Evolutionary conservation across 805 yeast genomes (phyloP), one percentile per base, ranked within the genome.

Genomic region (Clavispora fructus): DNA sequence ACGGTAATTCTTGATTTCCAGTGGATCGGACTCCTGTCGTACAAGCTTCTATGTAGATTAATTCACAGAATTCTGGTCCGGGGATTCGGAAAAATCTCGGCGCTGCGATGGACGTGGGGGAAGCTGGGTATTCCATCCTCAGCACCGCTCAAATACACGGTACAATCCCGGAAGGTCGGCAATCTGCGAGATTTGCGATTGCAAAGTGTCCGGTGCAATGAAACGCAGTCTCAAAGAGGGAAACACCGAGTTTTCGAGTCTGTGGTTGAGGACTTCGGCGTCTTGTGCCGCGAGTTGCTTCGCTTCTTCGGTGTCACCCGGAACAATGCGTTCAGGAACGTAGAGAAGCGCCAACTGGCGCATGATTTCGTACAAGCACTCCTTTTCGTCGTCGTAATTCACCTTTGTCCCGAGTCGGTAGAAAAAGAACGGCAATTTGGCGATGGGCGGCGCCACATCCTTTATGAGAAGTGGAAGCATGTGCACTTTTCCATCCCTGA

Each of bases 151-250:
- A 70, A 94, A 94, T 5, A 95, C 95, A 57, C 75, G 79, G 64
- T 94, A 94, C 46, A 94, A 69, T 0, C 96, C 96, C 1, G 98
- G 98, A 28, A 94, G 64, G 60, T 84, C 90, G 0, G 99, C 97
- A 33, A 94, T 80, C 62, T 92, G 96, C 6, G 87, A 77, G 4
- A 90, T 80, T 46, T 80, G 83, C 12, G 70, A 59, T 5, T 64
- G 53, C 32, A 89, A 55, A 3, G 57, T 59, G 12, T 69, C 69
- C 0, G 95, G 78, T 0, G 91, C 95, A 12, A 89, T 60, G 26
- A 89, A 77, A 40, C 81, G 66, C 48, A 71, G 71, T 52, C 83
- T 82, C 7, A 88, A 60, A 19, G 77, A 64, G 0, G 95, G 95
- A 51, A 89, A 83, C 1, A 91, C 54, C 0, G 70, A 60, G 51